phyloP scores from a whole-genome alignment of 495 filamentous ascomycete species.

The Penicillium waksmanii region DNA sequence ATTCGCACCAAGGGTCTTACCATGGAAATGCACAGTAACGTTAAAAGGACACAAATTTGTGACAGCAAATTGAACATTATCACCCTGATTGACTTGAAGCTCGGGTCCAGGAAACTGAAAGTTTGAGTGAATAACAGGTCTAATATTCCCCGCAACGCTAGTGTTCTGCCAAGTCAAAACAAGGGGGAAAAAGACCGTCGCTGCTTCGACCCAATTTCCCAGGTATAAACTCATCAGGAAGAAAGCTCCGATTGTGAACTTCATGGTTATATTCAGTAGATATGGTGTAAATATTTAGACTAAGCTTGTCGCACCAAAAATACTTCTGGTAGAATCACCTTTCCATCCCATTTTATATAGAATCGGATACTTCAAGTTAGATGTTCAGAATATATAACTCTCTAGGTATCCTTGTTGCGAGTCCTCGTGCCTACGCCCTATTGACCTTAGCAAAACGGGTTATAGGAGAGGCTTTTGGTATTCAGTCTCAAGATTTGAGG shows the following conservation, averaged over 20 bases:
- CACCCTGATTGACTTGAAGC: constrained; percentile 62
- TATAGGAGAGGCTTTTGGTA: background rate
- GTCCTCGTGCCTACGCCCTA: constrained; percentile 7
- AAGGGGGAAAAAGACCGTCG: constrained; percentile 36
- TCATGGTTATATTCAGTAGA: constrained; percentile 12
- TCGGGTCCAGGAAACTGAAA: constrained; percentile 62
- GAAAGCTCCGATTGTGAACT: constrained; percentile 5
- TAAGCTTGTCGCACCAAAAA: background rate
- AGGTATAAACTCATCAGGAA: constrained; percentile 19
- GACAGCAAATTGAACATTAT: constrained; percentile 63
- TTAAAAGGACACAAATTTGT: constrained; percentile 58
- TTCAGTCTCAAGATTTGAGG: background rate
- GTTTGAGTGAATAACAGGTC: constrained; percentile 62
- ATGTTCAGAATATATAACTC: background rate
- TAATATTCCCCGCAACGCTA: constrained; percentile 34
- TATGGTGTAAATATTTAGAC: background rate
- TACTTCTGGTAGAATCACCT: background rate
- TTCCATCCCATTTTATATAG: constrained; percentile 1
- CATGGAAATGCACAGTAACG: constrained; percentile 58
- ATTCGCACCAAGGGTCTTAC: constrained; percentile 21
- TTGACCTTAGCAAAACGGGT: background rate
- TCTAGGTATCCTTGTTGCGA: background rate
- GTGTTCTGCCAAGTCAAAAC: constrained; percentile 36
- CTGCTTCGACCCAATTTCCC: constrained; percentile 20
- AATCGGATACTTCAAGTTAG: background rate